phyloP scores from a whole-genome alignment of 2,329 filamentous ascomycete species.

The Pseudogymnoascus destructans region DNA sequence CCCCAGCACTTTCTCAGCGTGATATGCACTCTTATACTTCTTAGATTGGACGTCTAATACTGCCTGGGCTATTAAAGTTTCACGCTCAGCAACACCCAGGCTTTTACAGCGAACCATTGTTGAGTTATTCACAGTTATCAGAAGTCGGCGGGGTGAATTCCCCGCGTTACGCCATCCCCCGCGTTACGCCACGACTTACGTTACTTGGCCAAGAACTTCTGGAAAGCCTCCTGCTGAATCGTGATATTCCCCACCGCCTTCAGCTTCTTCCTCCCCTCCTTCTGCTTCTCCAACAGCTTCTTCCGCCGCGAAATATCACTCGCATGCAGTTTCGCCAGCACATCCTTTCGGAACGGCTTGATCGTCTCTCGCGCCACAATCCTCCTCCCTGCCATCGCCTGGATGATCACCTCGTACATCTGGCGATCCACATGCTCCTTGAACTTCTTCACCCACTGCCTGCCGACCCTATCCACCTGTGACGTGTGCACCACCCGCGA shows the following conservation, averaged over 20 bases:
- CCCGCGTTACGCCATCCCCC: no score
- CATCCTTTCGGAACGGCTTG: slow-evolving; percentile 94
- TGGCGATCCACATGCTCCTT: slow-evolving; percentile 93
- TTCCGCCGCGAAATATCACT: slow-evolving; percentile 69
- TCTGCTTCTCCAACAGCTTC: slow-evolving; percentile 92
- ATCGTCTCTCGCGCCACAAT: slow-evolving; percentile 88
- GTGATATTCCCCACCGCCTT: slow-evolving; percentile 77
- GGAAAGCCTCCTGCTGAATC: slow-evolving; percentile 94
- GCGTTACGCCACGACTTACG: no score
- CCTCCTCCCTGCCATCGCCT: slow-evolving; percentile 69
- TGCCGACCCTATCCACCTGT: slow-evolving; percentile 67
- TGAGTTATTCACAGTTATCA: no score
- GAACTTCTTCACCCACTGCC: slow-evolving; percentile 88
- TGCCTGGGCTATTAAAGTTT: no score
- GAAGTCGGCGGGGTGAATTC: no score
- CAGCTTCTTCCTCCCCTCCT: slow-evolving; percentile 82
- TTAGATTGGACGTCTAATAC: no score
- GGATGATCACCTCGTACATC: slow-evolving; percentile 94
- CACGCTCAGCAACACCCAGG: no score
- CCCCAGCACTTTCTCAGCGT: no score
- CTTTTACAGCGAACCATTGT: no score
- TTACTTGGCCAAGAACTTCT: slow-evolving; percentile 78
- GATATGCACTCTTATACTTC: no score
- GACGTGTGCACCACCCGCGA: slow-evolving; percentile 76
- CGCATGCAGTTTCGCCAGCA: slow-evolving; percentile 83